Base-by-base conservation (phyloP, 495 filamentous ascomycete genomes). In the Annulohypoxylon moriforme region DNA sequence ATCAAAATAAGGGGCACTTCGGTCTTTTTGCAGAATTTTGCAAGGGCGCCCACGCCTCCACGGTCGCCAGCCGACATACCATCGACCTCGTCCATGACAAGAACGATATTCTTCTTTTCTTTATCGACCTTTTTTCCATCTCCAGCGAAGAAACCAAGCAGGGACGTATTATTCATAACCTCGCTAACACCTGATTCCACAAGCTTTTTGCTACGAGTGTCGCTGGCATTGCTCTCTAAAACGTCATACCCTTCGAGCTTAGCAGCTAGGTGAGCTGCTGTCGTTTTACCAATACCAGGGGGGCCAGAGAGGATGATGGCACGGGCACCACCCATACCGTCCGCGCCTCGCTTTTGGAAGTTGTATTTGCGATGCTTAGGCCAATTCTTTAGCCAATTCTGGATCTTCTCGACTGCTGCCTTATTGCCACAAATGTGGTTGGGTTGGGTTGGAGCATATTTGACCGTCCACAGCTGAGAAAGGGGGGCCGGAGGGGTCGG, bases 31-130 rank as follows among this genome's bases (percentile, higher is more conserved):
- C 94, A 97, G 46, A 98, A 89, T 52, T 94, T 90, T 53, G 96
- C 95, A 38, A 99, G 85, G 33, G 96, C 95, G 20, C 94, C 96
- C 42, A 99, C 96, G 76, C 96, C 96, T 70, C 96, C 96, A 46
- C 96, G 89, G 78, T 99, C 96, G 73, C 96, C 96, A 44, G 94
- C 94, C 50, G 94, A 97, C 96, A 99, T 99, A 34, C 96, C 96
- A 75, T 99, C 96, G 5, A 99, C 96, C 79, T 99, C 96, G 73
- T 99, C 96, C 96, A 99, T 98, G 82, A 99, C 91, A 11, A 99
- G 83, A 8, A 97, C 93, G 25, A 98, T 87, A 66, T 97, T 97
- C 82, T 94, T 95, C 81, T 94, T 98, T 20, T 84, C 85, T 29
- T 82, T 81, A 59, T 98, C 90, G 4, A 97, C 89, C 64, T 92